These are phyloP conservation scores for Dichotomocladium elegans DNA, from an alignment of 371 early-diverging fungal genomes.

Conservation along the genomic window DNA sequence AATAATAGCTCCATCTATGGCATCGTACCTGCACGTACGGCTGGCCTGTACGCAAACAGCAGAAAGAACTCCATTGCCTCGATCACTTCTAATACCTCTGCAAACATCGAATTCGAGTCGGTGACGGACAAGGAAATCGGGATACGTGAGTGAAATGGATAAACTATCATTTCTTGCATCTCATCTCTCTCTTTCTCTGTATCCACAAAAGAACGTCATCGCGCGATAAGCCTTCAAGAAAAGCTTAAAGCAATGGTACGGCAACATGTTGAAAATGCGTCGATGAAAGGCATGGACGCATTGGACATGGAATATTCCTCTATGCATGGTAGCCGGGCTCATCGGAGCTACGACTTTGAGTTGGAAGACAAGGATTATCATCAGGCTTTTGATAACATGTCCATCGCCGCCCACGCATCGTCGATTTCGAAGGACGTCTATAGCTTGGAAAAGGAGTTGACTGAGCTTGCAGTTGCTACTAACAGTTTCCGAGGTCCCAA, in stretches of 20 bases:
- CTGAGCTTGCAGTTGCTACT: constrained; percentile 12
- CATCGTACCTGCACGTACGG: too few species aligned
- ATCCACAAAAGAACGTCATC: constrained; percentile 16
- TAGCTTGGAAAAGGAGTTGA: constrained; percentile 28
- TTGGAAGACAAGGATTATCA: background rate
- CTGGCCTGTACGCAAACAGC: too few species aligned
- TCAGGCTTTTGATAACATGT: too few species aligned
- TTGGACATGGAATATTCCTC: constrained; percentile 7
- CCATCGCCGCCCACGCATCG: too few species aligned
- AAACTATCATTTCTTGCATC: too few species aligned
- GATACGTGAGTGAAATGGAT: constrained; percentile 5
- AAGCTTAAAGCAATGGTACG: constrained; percentile 30
- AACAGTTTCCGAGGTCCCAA: constrained; percentile 23
- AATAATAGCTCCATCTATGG: too few species aligned
- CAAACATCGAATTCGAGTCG: constrained; percentile 2
- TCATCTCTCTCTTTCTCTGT: too few species aligned
- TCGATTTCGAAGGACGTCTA: too few species aligned
- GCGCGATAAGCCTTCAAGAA: constrained; percentile 24
- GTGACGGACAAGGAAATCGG: constrained; percentile 2
- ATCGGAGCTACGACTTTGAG: constrained; percentile 7
- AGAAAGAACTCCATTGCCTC: constrained; percentile 14
- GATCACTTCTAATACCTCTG: background rate
- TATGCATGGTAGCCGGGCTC: constrained; percentile 9
- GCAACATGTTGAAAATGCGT: constrained; percentile 13
- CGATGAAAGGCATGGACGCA: constrained; percentile 12